Conservation (phyloP, 768 basidiomycete species). For the Vararia minispora region DNA sequence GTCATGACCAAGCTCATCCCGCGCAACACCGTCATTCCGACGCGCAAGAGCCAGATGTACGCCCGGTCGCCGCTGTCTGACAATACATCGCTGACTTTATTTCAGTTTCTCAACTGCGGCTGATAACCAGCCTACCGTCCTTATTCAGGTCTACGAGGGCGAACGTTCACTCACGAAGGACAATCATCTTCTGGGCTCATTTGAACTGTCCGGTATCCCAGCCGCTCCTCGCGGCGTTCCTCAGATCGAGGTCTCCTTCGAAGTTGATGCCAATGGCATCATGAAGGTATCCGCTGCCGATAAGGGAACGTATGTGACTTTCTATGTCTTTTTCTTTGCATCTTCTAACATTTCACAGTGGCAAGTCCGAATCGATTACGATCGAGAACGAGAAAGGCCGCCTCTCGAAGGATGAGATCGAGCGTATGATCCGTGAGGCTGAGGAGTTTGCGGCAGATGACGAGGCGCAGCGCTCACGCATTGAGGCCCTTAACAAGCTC, state of each 20-base stretch:
- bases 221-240: conserved; percentile 95
- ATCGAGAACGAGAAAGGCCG: conserved; percentile 97
- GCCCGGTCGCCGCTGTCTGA: no score
- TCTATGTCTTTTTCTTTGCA: conserved; percentile 1
- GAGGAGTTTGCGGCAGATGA: conserved; percentile 84
- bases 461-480: conserved; percentile 65
- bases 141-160: conserved; percentile 97
- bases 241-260: conserved; percentile 95
- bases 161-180: conserved; percentile 97
- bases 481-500: conserved; percentile 75
- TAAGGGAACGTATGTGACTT: conserved; percentile 70
- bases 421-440: conserved; percentile 91
- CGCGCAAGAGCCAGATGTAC: conserved; percentile 89
- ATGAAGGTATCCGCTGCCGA: conserved; percentile 90
- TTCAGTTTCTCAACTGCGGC: conserved; percentile 63
- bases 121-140: conserved; percentile 88
- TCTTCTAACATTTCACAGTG: conserved; percentile 28
- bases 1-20: conserved; percentile 97
- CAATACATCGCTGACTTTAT: no score
- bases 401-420: conserved; percentile 53
- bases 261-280: conserved; percentile 92
- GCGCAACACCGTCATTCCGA: conserved; percentile 97
- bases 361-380: conserved; percentile 82
- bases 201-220: conserved; percentile 86
- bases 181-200: conserved; percentile 96